phyloP scores from a whole-genome alignment of 2,329 filamentous ascomycete genomes.

The Chrysoporthe austroafricana region DNA sequence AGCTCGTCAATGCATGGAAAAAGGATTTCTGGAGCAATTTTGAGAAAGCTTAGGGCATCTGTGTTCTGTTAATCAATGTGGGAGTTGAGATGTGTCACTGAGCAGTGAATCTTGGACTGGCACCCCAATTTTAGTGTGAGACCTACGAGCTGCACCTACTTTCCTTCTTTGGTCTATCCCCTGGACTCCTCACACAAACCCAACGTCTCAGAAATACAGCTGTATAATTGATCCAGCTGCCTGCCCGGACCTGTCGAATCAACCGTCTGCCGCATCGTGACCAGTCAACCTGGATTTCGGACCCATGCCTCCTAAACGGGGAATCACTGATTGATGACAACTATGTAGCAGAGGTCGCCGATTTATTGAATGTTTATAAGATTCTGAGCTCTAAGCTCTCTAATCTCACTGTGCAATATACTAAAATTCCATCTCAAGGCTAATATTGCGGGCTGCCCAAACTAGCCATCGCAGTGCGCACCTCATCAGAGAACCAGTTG shows the following conservation, averaged over 20 bases:
- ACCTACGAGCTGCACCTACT: no score
- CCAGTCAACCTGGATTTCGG: no score
- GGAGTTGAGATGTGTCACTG: neutral
- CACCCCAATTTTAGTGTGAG: no score
- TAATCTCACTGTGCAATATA: neutral
- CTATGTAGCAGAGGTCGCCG: neutral
- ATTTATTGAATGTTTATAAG: neutral
- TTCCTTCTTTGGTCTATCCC: no score
- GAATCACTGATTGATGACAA: no score
- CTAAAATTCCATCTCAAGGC: neutral
- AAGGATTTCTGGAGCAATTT: slow-evolving; percentile 10
- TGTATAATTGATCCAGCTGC: no score
- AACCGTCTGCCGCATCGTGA: no score
- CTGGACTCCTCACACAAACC: no score
- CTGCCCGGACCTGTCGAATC: no score
- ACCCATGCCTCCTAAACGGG: no score
- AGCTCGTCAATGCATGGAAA: slow-evolving; percentile 18
- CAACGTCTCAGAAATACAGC: no score
- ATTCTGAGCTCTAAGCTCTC: neutral
- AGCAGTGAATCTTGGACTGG: no score
- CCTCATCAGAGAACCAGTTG: slow-evolving; percentile 26
- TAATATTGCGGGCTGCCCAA: slow-evolving; percentile 7
- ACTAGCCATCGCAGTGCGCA: slow-evolving; percentile 24
- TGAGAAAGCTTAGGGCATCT: neutral
- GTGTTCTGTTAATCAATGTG: neutral